Evolutionary conservation across 768 basidiomycete species (phyloP), one percentile per base, ranked within the genome.

Genomic region (Auriculariales sp.): DNA sequence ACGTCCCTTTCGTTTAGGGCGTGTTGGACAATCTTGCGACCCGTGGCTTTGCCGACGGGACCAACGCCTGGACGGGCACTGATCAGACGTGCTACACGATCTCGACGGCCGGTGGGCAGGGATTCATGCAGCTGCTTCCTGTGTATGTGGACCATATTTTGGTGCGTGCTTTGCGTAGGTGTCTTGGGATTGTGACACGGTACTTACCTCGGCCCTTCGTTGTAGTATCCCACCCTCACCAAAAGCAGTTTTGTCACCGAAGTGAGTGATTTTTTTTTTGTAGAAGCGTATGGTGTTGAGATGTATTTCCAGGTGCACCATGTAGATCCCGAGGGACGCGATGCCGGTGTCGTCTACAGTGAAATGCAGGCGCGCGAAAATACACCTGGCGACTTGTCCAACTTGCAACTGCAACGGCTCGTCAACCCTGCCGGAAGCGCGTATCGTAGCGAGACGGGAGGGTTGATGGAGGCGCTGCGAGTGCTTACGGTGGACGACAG

Each of bases 311-410:
- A 88, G 85, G 83, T 99, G n/a, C 89, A 97, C 63, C 91, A 97
- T 64, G 79, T 98, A 55, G 86, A 98, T 62, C 75, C 75, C 2
- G 79, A 87, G 59, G 94, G 91, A 6, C 78, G 93, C 57, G 79
- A 98, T 59, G 85, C 88, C 14, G 95, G 95, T 31, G 95, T 99
- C 1, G 94, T 98, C 9, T 97, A 95, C 64, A 86, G 84, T 59
- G 87, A 92, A 67, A 95, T 95, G 92, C 89, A 93, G 66, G 92
- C 91, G 1, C 75, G 94, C 44, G 83, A 98, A 68, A 97, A 98
- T 59, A 91, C 87, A 0, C 78, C 88, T 2, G 80, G 78, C 9
- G 93, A 97, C 66, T 68, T 97, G 36, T 92, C 95, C 86, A 79
- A 82, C 31, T 73, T 92, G 25, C 68, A 78, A 90, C 91, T 77